Base-by-base conservation (phyloP, 306 rosid species). In the Calophaca sinica region DNA sequence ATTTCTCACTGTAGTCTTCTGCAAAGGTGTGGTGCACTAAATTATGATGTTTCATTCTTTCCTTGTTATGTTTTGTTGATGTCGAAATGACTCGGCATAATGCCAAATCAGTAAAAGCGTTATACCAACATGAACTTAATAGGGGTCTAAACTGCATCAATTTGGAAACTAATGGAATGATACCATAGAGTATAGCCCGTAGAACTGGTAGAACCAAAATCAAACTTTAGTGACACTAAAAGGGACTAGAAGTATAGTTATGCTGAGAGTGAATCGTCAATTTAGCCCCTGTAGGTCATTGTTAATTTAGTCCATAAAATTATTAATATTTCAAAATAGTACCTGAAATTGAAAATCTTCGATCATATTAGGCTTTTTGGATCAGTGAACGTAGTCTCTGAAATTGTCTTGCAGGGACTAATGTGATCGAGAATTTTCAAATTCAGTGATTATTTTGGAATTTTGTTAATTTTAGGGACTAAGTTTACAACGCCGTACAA, bases 51-150 rank as follows among this genome's bases (percentile, higher is more conserved):
- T 35, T 35, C 11, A 7, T 11, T n/a, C 67, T 35, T 36, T 61
- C 45, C 5, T 33, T 14, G n/a, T 9, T 14, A 45, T 35, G 48
- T 35, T 62, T 44, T 41, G 26, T 64, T 5, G 36, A 64, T 64
- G 53, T 42, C 5, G 20, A 64, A 26, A 28, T 64, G 3, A 26
- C 28, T 64, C 42, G 53, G 51, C 9, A 42, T 41, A 26, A 26
- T 64, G 10, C 26, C 15, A 64, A 63, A 15, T 63, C 69, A 8
- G 52, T 38, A 63, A 7, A 28, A 2, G 8, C 41, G 51, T 63
- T 42, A 9, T 49, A 63, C 69, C 13, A 39, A 63, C 51, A 63
- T 41, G 51, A 63, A 63, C 51, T 14, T 62, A 62, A 38, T 62
- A n/a, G 68, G 49, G 5, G 8, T 4, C 15, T 7, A 35, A 13